These are phyloP conservation scores for Microcos paniculata DNA, from an alignment of 345 rosid genomes.

Conservation along the genomic window DNA sequence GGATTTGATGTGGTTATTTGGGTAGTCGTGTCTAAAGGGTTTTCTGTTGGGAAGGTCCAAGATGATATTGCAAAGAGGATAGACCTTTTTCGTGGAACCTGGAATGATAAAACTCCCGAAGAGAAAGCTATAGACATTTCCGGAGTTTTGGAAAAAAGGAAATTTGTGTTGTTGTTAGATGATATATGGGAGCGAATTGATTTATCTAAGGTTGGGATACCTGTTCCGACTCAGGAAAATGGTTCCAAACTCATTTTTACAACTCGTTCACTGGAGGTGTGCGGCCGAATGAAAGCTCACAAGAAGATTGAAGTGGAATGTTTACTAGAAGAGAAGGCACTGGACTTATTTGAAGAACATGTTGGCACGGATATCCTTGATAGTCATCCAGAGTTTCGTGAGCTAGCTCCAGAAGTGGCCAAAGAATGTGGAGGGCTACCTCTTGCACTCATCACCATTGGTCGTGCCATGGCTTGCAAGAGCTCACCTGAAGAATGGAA, in stretches of 20 bases:
- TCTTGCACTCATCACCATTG: slow-evolving; percentile 19
- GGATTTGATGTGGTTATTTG: slow-evolving; percentile 34
- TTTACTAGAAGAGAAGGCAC: neutral
- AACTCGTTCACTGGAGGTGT: neutral
- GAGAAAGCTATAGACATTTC: slow-evolving; percentile 31
- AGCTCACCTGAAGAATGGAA: slow-evolving; percentile 4
- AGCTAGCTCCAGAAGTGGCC: slow-evolving; percentile 15
- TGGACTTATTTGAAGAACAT: slow-evolving; percentile 1
- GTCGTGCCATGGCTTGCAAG: slow-evolving; percentile 16
- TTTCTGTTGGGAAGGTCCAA: slow-evolving; percentile 33
- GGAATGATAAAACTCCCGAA: slow-evolving; percentile 37
- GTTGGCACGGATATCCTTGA: neutral
- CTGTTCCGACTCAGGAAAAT: slow-evolving; percentile 34
- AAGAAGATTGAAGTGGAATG: neutral
- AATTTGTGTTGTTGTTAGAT: slow-evolving; percentile 38
- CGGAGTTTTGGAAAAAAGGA: slow-evolving; percentile 26
- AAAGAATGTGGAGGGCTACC: slow-evolving; percentile 25
- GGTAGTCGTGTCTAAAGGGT: slow-evolving; percentile 40
- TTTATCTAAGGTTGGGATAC: slow-evolving; percentile 37
- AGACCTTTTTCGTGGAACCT: slow-evolving; percentile 22
- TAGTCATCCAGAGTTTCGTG: neutral
- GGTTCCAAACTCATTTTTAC: slow-evolving; percentile 5
- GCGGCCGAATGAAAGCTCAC: slow-evolving; percentile 6
- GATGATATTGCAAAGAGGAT: slow-evolving; percentile 30
- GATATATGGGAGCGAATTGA: slow-evolving; percentile 49